Evolutionary conservation across 2,329 filamentous ascomycete species (phyloP).

Genomic region (Cladosporium halotolerans): DNA sequence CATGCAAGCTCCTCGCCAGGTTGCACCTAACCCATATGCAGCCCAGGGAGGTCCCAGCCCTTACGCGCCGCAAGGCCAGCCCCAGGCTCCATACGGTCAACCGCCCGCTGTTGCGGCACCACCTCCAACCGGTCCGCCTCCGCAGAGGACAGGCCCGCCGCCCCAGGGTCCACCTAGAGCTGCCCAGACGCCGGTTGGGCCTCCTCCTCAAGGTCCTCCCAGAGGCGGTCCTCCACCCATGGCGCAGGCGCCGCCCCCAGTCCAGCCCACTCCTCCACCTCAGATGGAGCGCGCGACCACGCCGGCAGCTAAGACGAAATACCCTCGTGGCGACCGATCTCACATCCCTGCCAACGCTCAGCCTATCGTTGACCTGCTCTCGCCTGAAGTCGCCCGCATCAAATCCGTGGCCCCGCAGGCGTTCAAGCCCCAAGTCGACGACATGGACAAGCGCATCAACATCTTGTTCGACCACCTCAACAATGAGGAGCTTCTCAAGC

Average conservation of each 20-base stretch:
- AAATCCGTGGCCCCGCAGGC: conserved; percentile 77
- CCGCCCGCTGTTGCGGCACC: conserved; percentile 36
- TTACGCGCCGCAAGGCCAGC: conserved; percentile 35
- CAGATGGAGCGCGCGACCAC: conserved; percentile 39
- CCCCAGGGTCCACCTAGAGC: conserved; percentile 43
- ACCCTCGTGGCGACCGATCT: conserved; percentile 67
- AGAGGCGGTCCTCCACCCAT: conserved; percentile 34
- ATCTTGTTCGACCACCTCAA: conserved; percentile 97
- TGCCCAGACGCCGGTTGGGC: conserved; percentile 20
- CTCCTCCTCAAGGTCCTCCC: conserved; percentile 45
- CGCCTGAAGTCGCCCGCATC: conserved; percentile 79
- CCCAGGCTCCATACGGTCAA: conserved; percentile 34
- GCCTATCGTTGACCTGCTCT: conserved; percentile 74
- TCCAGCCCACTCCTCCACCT: conserved; percentile 11
- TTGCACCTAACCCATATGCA: conserved; percentile 42
- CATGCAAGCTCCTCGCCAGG: conserved; percentile 37
- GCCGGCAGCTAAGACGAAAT: conserved; percentile 29
- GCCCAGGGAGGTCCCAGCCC: conserved; percentile 25
- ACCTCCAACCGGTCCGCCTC: conserved; percentile 31
- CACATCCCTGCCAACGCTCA: conserved; percentile 76
- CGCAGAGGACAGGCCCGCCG: conserved; percentile 26
- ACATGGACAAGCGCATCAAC: conserved; percentile 86
- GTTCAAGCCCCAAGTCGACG: conserved; percentile 82
- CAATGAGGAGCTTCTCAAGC: conserved; percentile 82
- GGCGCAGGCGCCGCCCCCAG: conserved; percentile 15